Evolutionary conservation across 495 filamentous ascomycete species (phyloP).

Genomic region (Lasiosphaeria miniovina): DNA sequence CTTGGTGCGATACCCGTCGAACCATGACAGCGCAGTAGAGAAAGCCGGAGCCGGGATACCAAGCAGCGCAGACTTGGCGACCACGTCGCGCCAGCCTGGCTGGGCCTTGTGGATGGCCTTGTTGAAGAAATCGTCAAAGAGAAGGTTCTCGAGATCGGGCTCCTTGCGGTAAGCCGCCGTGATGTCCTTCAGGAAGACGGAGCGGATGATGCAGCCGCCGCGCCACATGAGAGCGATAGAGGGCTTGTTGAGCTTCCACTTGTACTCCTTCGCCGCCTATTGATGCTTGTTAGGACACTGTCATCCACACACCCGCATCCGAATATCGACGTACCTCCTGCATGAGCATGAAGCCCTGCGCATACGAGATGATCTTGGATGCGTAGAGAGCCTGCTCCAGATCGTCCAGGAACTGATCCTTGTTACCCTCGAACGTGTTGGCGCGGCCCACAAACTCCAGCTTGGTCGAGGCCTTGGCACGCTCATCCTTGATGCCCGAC

Average conservation of each 20-base stretch:
- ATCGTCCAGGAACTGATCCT: conserved; percentile 88
- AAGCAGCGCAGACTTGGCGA: conserved; percentile 85
- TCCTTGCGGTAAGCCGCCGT: conserved; percentile 92
- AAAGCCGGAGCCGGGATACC: conserved; percentile 95
- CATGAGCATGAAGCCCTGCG: conserved; percentile 99
- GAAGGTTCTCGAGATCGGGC: conserved; percentile 93
- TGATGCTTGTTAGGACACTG: conserved; percentile 21
- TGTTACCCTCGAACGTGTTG: conserved; percentile 81
- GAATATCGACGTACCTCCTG: conserved; percentile 73
- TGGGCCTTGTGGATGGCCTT: conserved; percentile 96
- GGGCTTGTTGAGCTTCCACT: conserved; percentile 99
- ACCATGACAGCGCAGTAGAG: conserved; percentile 94
- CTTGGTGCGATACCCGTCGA: conserved; percentile 94
- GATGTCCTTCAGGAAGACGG: conserved; percentile 99
- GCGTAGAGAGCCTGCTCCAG: conserved; percentile 98
- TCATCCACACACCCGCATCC: too few relatives aligned
- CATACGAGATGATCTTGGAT: conserved; percentile 99
- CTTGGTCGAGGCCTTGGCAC: conserved; percentile 73
- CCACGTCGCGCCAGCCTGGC: conserved; percentile 90
- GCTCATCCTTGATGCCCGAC: conserved; percentile 91
- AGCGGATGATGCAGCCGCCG: conserved; percentile 99
- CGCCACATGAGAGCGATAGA: conserved; percentile 99
- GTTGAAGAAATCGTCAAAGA: conserved; percentile 99
- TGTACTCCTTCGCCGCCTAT: conserved; percentile 88
- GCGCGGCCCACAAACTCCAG: conserved; percentile 69